Base-by-base conservation (phyloP, 2,329 filamentous ascomycete species). In the Emmonsiellopsis sp. region DNA sequence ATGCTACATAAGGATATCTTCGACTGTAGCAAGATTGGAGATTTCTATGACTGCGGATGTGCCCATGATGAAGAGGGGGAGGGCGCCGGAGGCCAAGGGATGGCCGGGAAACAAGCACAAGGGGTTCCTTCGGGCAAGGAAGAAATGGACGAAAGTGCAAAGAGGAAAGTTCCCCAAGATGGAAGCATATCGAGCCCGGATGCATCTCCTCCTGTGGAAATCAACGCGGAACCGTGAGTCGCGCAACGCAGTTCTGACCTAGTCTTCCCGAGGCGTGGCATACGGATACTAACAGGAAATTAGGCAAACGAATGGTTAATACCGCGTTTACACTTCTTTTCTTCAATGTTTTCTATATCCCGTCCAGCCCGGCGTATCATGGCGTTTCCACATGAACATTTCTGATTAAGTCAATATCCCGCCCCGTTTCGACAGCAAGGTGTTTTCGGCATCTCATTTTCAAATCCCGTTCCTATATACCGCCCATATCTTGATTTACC, bases 21-120 rank as follows among this genome's bases (percentile, higher is more conserved):
- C 62, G 80, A 85, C 65, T 85, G 82, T 66, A 76, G 75, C 42
- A 79, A 84, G 38, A 81, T 85, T 54, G 82, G 81, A 2, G 81
- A 83, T 54, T 83, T 83, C 58, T 85, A 85, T 63, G 81, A 85
- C 62, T 85, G 82, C 61, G 82, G 82, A 34, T 85, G 82, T 64
- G 79, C 75, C 26, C 79, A 81, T 31, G 79, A 82, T 51, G 76
- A 76, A 48, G 69, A 72, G 37, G 68, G 63, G 15, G 62, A 54
- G 11, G 26, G 51, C 31, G 50, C 55, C 30, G 52, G 55, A 38
- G 55, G 31, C 9, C 49, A 49, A 35, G 30, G 16, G 43, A 44
- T 32, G 37, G 52, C 40, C 26, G 26, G 46, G 3, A 30, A 30
- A 20, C 9, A 48, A 15, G 20, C 20, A 3, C 20, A 48, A 30